Evolutionary conservation across 1,284 basidiomycete species (phyloP).

Genomic region (Apiotrichum montevideense): DNA sequence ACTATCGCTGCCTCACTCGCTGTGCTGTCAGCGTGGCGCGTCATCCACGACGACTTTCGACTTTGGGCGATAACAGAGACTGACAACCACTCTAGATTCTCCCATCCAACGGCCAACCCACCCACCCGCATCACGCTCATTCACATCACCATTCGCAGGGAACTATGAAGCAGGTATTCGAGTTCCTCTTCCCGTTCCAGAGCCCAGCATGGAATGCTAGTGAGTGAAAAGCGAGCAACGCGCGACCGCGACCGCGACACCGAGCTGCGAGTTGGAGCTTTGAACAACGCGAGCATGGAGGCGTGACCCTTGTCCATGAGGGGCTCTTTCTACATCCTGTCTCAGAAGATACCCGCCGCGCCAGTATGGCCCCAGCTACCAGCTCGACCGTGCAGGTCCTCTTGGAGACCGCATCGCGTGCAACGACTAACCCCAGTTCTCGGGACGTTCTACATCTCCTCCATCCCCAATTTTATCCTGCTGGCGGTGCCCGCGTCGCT

Average conservation of each 20-base stretch:
- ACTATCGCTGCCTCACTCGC: too few species aligned
- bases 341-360: too few species aligned
- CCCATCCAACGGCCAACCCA: too few species aligned
- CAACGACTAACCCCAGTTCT: conserved; percentile 52
- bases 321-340: too few species aligned
- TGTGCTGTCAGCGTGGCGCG: neutral
- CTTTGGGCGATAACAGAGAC: too few species aligned
- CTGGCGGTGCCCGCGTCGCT: conserved; percentile 82
- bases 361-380: too few species aligned
- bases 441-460: conserved; percentile 88
- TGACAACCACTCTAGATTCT: too few species aligned
- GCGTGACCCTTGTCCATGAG: too few species aligned
- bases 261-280: neutral
- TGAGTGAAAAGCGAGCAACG: conserved; percentile 36
- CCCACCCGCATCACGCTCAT: neutral
- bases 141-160: neutral
- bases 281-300: too few species aligned
- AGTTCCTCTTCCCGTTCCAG: conserved; percentile 73
- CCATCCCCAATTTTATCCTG: conserved; percentile 84
- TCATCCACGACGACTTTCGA: neutral
- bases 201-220: conserved; percentile 72
- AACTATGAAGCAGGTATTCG: conserved; percentile 55
- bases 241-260: neutral
- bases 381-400: too few species aligned
- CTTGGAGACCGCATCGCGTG: too few species aligned